phyloP scores from a whole-genome alignment of 257 asterid genomes.

The Solanum arcanum region DNA sequence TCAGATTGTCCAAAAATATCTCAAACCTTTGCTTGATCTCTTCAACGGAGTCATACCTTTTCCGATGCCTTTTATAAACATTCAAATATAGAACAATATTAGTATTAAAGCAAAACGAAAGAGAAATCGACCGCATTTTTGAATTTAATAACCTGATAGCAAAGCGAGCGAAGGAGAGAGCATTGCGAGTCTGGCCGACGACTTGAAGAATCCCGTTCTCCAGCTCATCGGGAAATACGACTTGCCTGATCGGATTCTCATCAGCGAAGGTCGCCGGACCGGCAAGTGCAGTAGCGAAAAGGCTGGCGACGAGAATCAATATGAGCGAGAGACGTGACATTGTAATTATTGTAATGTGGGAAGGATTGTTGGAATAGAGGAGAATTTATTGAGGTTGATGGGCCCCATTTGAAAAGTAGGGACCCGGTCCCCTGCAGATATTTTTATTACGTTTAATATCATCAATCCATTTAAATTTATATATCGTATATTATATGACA shows the following conservation, averaged over 20 bases:
- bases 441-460: background rate
- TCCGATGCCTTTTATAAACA: constrained; percentile 41
- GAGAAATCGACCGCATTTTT: background rate
- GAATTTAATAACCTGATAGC: constrained; percentile 43
- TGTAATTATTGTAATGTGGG: background rate
- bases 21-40: constrained; percentile 68
- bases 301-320: constrained; percentile 2
- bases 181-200: constrained; percentile 61
- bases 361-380: background rate
- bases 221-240: constrained; percentile 50
- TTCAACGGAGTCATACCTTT: constrained; percentile 53
- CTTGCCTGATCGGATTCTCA: constrained; percentile 85
- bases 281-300: constrained; percentile 19
- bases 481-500: background rate
- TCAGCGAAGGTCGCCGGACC: constrained; percentile 24
- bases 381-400: background rate
- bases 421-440: background rate
- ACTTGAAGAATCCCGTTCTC: constrained; percentile 40
- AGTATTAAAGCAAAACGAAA: background rate
- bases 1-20: constrained; percentile 53
- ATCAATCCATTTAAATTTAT: no score
- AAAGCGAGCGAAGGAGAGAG: constrained; percentile 72
- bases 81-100: background rate
- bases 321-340: constrained; percentile 36
- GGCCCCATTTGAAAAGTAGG: background rate